Conservation (phyloP, 2,329 filamentous ascomycete species). For the Balansia obtecta region DNA sequence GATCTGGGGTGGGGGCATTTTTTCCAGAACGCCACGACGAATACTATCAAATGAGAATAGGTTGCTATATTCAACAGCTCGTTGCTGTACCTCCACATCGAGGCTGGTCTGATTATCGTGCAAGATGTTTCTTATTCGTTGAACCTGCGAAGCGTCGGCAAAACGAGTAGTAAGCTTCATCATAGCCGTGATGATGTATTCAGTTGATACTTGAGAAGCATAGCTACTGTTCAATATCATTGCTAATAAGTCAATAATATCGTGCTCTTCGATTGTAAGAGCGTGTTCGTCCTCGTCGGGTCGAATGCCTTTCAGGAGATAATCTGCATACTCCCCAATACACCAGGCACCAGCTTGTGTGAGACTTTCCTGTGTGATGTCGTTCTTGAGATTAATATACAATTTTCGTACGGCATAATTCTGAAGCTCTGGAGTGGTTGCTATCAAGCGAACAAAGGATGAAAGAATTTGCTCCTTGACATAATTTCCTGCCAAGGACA, state of each 20-base stretch:
- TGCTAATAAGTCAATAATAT: slow-evolving; percentile 85
- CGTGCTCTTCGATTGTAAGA: slow-evolving; percentile 66
- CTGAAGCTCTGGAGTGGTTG: slow-evolving; percentile 86
- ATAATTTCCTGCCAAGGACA: slow-evolving; percentile 90
- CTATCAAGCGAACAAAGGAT: slow-evolving; percentile 89
- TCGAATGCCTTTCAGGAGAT: slow-evolving; percentile 74
- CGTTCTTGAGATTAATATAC: slow-evolving; percentile 80
- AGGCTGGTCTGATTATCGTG: slow-evolving; percentile 71
- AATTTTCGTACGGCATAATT: slow-evolving; percentile 95
- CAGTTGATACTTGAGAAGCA: slow-evolving; percentile 76
- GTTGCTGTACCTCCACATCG: slow-evolving; percentile 91
- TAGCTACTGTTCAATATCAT: slow-evolving; percentile 92
- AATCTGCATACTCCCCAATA: slow-evolving; percentile 92
- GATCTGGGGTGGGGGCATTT: slow-evolving; percentile 96
- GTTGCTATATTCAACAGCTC: slow-evolving; percentile 89
- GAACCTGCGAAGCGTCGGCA: slow-evolving; percentile 71
- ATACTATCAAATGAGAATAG: slow-evolving; percentile 86
- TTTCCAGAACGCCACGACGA: slow-evolving; percentile 80
- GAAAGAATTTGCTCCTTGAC: slow-evolving; percentile 97
- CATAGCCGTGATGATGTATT: slow-evolving; percentile 90
- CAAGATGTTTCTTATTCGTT: slow-evolving; percentile 70
- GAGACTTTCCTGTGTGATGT: slow-evolving; percentile 93
- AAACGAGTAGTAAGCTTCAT: slow-evolving; percentile 92
- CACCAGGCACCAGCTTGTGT: slow-evolving; percentile 93
- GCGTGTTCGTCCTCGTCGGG: slow-evolving; percentile 93